Percentiles rank a stretch among this genome's conserved stretches.
Evolutionary conservation across 208 protist species (phyloP).

Genomic region (Leishmania amazonensis): DNA sequence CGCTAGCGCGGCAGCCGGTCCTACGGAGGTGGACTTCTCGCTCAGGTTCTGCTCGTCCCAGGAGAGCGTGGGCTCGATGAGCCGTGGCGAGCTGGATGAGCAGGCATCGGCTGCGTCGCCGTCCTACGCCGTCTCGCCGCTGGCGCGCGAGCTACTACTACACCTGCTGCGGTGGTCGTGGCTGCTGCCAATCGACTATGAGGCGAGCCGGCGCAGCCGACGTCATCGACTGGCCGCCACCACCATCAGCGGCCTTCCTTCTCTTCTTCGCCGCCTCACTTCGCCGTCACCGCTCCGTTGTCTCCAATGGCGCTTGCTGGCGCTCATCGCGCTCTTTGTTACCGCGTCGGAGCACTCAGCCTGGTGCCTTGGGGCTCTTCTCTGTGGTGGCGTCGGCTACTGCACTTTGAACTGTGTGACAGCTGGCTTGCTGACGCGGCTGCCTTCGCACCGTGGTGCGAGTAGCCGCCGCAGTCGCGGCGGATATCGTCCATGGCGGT

Average conservation of each 20-base stretch:
- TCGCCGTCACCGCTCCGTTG: background rate
- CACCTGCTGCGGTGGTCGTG: constrained; percentile 58
- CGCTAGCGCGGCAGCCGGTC: constrained; percentile 8
- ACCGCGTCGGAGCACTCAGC: constrained; percentile 10
- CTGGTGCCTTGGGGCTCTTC: background rate
- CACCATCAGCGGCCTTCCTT: background rate
- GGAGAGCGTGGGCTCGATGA: background rate
- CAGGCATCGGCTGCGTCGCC: background rate
- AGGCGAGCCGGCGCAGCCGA: constrained; percentile 1
- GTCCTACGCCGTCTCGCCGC: constrained; percentile 45
- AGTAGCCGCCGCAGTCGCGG: background rate
- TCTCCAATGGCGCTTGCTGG: background rate
- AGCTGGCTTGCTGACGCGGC: constrained; percentile 12
- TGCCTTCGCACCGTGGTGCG: constrained; percentile 13
- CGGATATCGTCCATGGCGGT: background rate
- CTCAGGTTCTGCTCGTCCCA: background rate
- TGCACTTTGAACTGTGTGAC: constrained; percentile 5
- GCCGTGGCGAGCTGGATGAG: background rate
- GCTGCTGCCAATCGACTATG: constrained; percentile 60
- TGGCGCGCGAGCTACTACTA: constrained; percentile 59
- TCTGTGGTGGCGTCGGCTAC: constrained; percentile 1
- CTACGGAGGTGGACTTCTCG: constrained; percentile 26
- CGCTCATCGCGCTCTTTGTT: constrained; percentile 13
- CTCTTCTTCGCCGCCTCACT: background rate
- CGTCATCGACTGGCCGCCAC: background rate